Conservation (phyloP, 495 filamentous ascomycete species). For the Diplogelasinospora grovesii region DNA sequence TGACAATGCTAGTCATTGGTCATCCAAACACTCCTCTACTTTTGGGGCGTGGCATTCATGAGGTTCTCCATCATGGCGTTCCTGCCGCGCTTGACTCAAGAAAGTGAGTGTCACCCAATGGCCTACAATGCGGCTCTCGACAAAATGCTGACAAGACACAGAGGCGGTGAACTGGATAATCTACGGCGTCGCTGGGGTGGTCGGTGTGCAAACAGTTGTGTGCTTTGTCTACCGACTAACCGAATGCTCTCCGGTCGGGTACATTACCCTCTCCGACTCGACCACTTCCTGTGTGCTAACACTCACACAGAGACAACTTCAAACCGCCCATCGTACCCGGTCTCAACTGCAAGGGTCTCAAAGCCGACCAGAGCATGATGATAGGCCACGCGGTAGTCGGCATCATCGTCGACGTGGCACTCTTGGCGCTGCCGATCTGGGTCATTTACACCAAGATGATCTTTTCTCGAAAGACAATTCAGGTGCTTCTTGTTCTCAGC, state of each 20-base stretch:
- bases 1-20: slow-evolving; percentile 9
- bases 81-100: slow-evolving; percentile 23
- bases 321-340: slow-evolving; percentile 4
- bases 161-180: not conserved
- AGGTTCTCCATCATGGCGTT: slow-evolving; percentile 24
- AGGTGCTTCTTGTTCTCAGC: slow-evolving; percentile 25
- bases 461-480: slow-evolving; percentile 19
- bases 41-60: slow-evolving; percentile 20
- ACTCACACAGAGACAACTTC: too few relatives aligned
- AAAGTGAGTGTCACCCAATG: slow-evolving; percentile 12
- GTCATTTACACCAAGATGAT: slow-evolving; percentile 27
- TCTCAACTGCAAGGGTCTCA: slow-evolving; percentile 9
- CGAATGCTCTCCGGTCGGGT: slow-evolving; percentile 17
- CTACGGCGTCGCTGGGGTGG: slow-evolving; percentile 10
- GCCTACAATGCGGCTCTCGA: too few relatives aligned
- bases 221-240: slow-evolving; percentile 16
- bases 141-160: too few relatives aligned
- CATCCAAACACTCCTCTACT: slow-evolving; percentile 23
- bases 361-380: slow-evolving; percentile 14
- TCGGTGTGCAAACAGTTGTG: slow-evolving; percentile 14
- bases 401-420: slow-evolving; percentile 19
- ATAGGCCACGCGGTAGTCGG: slow-evolving; percentile 17
- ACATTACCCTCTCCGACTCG: too few relatives aligned
- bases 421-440: slow-evolving; percentile 27
- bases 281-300: too few relatives aligned